Base-by-base conservation (phyloP, 306 rosid genomes). In the Luffa acutangula region DNA sequence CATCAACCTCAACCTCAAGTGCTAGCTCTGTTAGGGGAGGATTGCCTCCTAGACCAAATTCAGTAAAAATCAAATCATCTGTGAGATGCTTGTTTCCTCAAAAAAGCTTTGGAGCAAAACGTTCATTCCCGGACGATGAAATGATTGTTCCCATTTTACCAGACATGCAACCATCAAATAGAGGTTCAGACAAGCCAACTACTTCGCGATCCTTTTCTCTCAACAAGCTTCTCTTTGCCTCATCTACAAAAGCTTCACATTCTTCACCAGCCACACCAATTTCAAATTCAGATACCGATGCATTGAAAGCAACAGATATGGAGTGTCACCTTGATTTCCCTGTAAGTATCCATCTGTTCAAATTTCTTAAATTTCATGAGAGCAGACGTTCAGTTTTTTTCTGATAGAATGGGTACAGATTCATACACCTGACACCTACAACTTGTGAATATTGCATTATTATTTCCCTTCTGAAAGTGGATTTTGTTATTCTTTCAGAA, bases 181-280 rank as follows among this genome's bases (percentile, higher is more conserved):
- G 78, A 80, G 36, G 81, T 39, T 20, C 51, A 62, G 84, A 83
- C 36, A 91, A 88, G 69, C 91, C 91, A 86, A 86, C 91, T 74
- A 80, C 93, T 59, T 86, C 89, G 2, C 79, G 89, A 85, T 88
- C 96, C 3, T 88, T 85, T 80, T 93, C 96, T 25, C 88, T 89
- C 66, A 91, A 84, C 79, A 89, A 86, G 90, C 80, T 87, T 76
- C 60, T 89, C 64, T 87, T 86, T 63, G 63, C 92, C 80, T 81
- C 93, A 37, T 87, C 89, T 62, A 14, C 56, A 9, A 91, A 93
- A 81, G 82, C 83, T 33, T 76, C 88, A 34, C 86, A 82, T 84
- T 93, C 97, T 59, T 82, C 87, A 82, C 97, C 97, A 8, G 92
- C 86, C 75, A 91, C 96, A 80, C 96, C 97, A 11, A 65, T 82